Evolutionary conservation across 83 land plant genomes (phyloP).

Genomic region (Larix sibirica): DNA sequence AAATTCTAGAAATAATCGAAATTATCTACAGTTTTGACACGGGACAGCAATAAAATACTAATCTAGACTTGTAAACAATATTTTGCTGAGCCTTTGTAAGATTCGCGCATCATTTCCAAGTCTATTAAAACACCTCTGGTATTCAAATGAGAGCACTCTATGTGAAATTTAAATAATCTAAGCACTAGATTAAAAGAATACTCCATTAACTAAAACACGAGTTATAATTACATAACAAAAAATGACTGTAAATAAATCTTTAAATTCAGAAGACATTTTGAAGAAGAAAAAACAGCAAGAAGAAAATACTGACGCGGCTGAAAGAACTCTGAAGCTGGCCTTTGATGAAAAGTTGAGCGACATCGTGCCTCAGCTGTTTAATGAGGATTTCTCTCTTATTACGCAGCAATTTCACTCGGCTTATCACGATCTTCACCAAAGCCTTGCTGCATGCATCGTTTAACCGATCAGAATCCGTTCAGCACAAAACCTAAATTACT

Average conservation of each 20-base stretch:
- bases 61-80: too few relatives aligned
- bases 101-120: too few relatives aligned
- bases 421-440: slow-evolving; percentile 20
- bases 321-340: slow-evolving; percentile 26
- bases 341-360: slow-evolving; percentile 25
- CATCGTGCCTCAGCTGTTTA: slow-evolving; percentile 19
- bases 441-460: slow-evolving; percentile 26
- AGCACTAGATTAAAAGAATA: background rate
- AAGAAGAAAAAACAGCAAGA: too few relatives aligned
- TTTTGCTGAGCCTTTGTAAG: too few relatives aligned
- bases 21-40: too few relatives aligned
- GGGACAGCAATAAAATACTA: too few relatives aligned
- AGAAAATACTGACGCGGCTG: slow-evolving; percentile 16
- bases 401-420: slow-evolving; percentile 25
- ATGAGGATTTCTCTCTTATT: slow-evolving; percentile 26
- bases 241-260: too few relatives aligned
- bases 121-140: background rate
- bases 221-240: too few relatives aligned
- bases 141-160: background rate
- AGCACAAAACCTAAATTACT: too few relatives aligned
- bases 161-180: background rate
- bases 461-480: background rate
- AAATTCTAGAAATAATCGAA: too few relatives aligned
- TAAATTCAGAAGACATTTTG: too few relatives aligned
- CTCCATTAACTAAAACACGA: too few relatives aligned